Conservation (phyloP, 202 grass and related monocot genomes). For the Alloteropsis angusta region DNA sequence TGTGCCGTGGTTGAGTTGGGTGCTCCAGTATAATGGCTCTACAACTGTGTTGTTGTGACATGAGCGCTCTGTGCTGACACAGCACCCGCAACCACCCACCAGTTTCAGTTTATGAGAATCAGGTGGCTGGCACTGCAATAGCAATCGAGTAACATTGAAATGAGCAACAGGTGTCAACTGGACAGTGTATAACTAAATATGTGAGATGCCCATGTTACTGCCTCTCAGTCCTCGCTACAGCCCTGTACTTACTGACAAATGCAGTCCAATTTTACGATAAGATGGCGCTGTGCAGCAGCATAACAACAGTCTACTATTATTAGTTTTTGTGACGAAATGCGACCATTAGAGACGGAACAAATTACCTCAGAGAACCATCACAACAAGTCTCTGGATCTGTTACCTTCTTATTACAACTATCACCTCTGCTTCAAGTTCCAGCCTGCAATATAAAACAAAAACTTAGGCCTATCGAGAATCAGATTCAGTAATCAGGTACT, state of each 20-base stretch:
- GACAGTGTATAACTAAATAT: background rate
- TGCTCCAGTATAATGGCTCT: constrained; percentile 1
- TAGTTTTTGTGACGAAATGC: background rate
- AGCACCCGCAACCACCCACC: constrained; percentile 24
- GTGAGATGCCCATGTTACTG: background rate
- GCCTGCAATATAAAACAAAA: constrained; percentile 6
- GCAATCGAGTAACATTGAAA: background rate
- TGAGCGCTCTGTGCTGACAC: constrained; percentile 4
- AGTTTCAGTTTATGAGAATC: background rate
- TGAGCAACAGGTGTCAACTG: background rate
- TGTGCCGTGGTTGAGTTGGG: background rate
- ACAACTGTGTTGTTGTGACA: constrained; percentile 18
- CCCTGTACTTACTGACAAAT: background rate
- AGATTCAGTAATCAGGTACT: background rate
- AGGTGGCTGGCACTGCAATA: background rate
- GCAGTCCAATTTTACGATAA: background rate
- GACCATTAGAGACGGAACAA: background rate
- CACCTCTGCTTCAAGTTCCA: background rate
- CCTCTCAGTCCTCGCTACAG: background rate
- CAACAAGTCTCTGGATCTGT: background rate
- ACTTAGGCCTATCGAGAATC: background rate
- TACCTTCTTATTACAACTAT: background rate
- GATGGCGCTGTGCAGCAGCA: background rate
- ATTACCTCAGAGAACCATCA: background rate
- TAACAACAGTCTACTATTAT: background rate